Conservation (phyloP, 345 rosid genomes). For the Pistacia integerrima region DNA sequence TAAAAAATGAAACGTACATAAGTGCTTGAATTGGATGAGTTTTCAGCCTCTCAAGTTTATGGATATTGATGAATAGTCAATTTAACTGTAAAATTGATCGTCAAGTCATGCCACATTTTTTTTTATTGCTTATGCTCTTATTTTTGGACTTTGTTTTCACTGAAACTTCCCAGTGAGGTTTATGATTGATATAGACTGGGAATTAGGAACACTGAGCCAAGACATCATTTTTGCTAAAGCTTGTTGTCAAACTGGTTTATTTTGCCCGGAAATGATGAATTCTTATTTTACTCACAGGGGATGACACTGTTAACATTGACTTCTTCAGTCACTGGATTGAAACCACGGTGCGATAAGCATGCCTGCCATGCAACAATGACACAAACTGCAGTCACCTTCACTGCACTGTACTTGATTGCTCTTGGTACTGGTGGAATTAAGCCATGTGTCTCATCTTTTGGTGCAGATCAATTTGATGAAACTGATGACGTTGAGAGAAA, state of each 20-base stretch:
- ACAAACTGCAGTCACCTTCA: slow-evolving; percentile 59
- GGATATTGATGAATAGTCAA: background rate
- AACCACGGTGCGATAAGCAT: slow-evolving; percentile 53
- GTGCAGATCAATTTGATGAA: slow-evolving; percentile 97
- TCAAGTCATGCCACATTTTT: background rate
- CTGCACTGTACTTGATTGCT: slow-evolving; percentile 84
- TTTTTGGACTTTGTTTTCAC: background rate
- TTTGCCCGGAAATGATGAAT: background rate
- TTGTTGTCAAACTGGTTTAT: slow-evolving; percentile 2
- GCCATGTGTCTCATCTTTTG: slow-evolving; percentile 96
- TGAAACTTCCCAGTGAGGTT: background rate
- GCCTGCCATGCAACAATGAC: slow-evolving; percentile 57
- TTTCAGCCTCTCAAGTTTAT: background rate
- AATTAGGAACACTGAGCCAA: background rate
- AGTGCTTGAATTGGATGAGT: background rate
- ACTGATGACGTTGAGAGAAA: slow-evolving; percentile 68
- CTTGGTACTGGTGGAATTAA: slow-evolving; percentile 97
- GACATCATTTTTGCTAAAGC: background rate
- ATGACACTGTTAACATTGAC: slow-evolving; percentile 87
- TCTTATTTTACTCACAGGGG: slow-evolving; percentile 48
- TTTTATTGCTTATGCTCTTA: background rate
- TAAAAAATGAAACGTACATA: background rate
- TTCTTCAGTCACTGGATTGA: slow-evolving; percentile 74
- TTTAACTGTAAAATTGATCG: background rate
- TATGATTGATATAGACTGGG: background rate